Evolutionary conservation across 305 asterid species (phyloP).

Genomic region (Fraxinus velutina): DNA sequence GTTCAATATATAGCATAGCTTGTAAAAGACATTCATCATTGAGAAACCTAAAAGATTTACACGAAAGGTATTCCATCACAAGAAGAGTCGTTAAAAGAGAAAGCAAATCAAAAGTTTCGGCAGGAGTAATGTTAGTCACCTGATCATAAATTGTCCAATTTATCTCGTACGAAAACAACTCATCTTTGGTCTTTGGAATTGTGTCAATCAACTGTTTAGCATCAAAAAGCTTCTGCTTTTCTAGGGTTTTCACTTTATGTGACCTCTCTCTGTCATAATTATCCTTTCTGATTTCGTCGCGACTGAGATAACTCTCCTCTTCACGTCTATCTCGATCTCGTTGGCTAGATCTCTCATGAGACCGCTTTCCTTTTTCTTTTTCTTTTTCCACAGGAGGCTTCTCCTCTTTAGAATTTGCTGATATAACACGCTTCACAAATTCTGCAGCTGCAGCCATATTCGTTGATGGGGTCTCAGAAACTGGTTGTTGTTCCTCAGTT

Average conservation of each 20-base stretch:
- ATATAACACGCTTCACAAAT: constrained; percentile 56
- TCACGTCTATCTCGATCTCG: constrained; percentile 71
- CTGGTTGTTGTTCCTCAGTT: constrained; percentile 69
- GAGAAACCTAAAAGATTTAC: not conserved
- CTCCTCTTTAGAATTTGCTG: constrained; percentile 63
- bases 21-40: not conserved
- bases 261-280: constrained; percentile 53
- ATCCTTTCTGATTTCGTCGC: constrained; percentile 64
- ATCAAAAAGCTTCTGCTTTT: constrained; percentile 81
- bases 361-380: constrained; percentile 51
- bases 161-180: constrained; percentile 81
- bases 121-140: constrained; percentile 45
- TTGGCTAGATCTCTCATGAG: constrained; percentile 71
- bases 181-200: constrained; percentile 96
- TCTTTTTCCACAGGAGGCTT: constrained; percentile 48
- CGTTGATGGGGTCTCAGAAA: constrained; percentile 54
- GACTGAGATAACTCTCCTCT: constrained; percentile 46
- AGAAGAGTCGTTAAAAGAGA: constrained; percentile 3
- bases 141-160: constrained; percentile 82
- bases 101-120: constrained; percentile 13
- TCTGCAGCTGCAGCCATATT: constrained; percentile 68
- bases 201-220: constrained; percentile 96
- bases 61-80: not conserved
- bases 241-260: constrained; percentile 58
- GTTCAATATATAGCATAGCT: not conserved